A percentile compares a stretch with the other conserved stretches of the same genome.
Conservation (phyloP, 495 filamentous ascomycete genomes). For the Aspergillus egyptiacus region DNA sequence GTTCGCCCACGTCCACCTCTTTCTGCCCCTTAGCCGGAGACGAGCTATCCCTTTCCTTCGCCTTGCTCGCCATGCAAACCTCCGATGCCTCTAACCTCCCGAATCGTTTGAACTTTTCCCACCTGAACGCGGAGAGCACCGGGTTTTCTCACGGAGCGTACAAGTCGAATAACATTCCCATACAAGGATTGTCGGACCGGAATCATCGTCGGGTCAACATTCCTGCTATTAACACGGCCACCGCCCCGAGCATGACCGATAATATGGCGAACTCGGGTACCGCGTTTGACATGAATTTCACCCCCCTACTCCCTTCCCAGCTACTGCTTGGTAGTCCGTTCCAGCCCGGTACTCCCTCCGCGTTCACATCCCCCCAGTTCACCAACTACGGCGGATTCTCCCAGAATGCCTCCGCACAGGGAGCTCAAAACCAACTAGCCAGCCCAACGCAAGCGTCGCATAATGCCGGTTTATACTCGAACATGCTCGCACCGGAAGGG, state of each 20-base stretch:
- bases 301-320: constrained; percentile 88
- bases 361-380: constrained; percentile 88
- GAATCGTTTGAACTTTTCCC: constrained; percentile 62
- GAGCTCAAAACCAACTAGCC: constrained; percentile 48
- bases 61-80: constrained; percentile 72
- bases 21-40: constrained; percentile 62
- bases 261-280: constrained; percentile 85
- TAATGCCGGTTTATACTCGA: constrained; percentile 67
- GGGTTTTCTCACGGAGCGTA: constrained; percentile 91
- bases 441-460: constrained; percentile 61
- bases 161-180: constrained; percentile 63
- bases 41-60: constrained; percentile 56
- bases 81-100: constrained; percentile 56
- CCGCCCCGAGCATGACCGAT: constrained; percentile 50
- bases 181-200: constrained; percentile 70
- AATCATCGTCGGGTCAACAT: constrained; percentile 80
- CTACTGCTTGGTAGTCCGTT: constrained; percentile 94
- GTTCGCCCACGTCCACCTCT: constrained; percentile 53
- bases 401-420: constrained; percentile 56
- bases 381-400: constrained; percentile 74
- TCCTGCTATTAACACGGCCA: constrained; percentile 82
- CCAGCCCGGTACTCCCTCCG: constrained; percentile 85
- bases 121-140: constrained; percentile 61
- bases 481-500: constrained; percentile 68
- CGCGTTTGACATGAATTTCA: constrained; percentile 96